phyloP scores from a whole-genome alignment of 139 green algal genomes.

The Chlamydomonas sp. region DNA sequence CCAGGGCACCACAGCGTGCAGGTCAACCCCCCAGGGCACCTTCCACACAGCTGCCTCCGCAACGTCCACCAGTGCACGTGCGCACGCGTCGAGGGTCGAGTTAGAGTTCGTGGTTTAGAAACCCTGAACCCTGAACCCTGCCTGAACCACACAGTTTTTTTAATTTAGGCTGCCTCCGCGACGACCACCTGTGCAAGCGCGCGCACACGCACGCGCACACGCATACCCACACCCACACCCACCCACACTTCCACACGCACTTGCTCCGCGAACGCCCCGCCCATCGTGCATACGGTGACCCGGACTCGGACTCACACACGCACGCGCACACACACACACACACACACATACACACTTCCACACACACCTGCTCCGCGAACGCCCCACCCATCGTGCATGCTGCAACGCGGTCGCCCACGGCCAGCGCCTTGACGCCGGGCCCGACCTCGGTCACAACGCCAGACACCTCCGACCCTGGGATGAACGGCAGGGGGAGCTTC shows the following conservation, averaged over 20 bases:
- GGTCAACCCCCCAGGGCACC: slow-evolving; percentile 37
- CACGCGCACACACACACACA: too few species aligned
- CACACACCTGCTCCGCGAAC: slow-evolving; percentile 68
- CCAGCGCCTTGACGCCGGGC: slow-evolving; percentile 45
- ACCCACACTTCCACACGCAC: too few species aligned
- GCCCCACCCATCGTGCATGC: slow-evolving; percentile 50
- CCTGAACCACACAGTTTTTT: slow-evolving; percentile 35
- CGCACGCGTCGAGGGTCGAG: too few species aligned
- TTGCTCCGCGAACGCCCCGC: too few species aligned
- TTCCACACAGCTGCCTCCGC: slow-evolving; percentile 28
- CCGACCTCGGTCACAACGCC: slow-evolving; percentile 66
- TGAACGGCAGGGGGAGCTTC: slow-evolving; percentile 67
- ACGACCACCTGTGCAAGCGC: too few species aligned
- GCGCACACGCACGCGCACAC: too few species aligned
- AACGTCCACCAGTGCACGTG: slow-evolving; percentile 33
- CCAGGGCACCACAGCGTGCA: slow-evolving; percentile 36
- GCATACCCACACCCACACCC: too few species aligned
- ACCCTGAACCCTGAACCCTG: slow-evolving; percentile 34
- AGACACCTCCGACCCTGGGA: slow-evolving; percentile 71
- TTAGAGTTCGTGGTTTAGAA: too few species aligned
- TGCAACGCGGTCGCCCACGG: slow-evolving; percentile 60
- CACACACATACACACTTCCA: too few species aligned
- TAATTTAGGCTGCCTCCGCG: slow-evolving; percentile 28
- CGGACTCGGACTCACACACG: too few species aligned
- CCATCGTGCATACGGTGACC: too few species aligned